These are phyloP conservation scores for Proliferodiscus dingleyae DNA, from an alignment of 2,329 filamentous ascomycete species.

Conservation along the genomic window DNA sequence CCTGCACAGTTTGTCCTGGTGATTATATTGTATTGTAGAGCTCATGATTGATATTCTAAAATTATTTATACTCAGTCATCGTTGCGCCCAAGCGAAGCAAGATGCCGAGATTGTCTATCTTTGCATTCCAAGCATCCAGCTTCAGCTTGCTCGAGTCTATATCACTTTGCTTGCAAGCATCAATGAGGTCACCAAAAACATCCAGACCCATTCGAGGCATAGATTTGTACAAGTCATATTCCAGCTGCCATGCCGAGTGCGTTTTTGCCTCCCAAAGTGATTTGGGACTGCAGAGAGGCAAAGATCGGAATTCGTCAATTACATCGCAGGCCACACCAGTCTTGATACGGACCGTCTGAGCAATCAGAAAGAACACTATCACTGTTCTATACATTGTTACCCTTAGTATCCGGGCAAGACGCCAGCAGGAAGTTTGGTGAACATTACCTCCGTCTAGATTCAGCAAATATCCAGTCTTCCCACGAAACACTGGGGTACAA, in stretches of 20 bases:
- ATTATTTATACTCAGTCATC: no score
- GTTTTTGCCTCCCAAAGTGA: slow-evolving; percentile 10
- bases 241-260: slow-evolving; percentile 5
- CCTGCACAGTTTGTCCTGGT: no score
- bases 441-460: slow-evolving; percentile 9
- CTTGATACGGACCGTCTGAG: slow-evolving; percentile 3
- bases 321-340: slow-evolving; percentile 6
- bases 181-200: slow-evolving; percentile 5
- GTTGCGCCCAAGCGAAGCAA: background rate
- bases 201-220: background rate
- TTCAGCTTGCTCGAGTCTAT: background rate
- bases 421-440: background rate
- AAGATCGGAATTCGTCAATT: background rate
- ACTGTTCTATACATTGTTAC: no score
- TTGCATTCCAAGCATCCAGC: slow-evolving; percentile 10
- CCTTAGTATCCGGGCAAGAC: background rate
- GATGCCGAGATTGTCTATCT: slow-evolving; percentile 1
- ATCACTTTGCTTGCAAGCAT: slow-evolving; percentile 1
- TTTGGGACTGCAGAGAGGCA: slow-evolving; percentile 5
- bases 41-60: no score
- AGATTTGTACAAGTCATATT: slow-evolving; percentile 4
- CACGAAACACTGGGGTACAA: slow-evolving; percentile 3
- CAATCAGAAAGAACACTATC: slow-evolving; percentile 7
- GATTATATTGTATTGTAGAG: no score
- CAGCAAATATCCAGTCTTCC: slow-evolving; percentile 15